Conservation (phyloP, 371 early-diverging fungal species). For the Umbelopsis sp. region DNA sequence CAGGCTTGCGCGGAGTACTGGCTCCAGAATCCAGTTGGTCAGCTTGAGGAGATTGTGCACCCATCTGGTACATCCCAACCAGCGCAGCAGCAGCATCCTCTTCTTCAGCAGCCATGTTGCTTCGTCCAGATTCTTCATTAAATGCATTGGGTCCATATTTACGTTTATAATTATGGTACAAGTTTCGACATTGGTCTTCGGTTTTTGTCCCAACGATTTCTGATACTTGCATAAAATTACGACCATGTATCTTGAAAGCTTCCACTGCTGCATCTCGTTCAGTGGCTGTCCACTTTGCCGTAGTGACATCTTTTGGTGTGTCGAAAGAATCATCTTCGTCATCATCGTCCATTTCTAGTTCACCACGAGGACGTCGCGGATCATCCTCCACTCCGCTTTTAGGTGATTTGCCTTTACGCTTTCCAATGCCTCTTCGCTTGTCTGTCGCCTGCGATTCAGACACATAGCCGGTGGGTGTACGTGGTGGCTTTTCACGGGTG, state of each 20-base stretch:
- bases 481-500: slow-evolving; percentile 21
- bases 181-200: slow-evolving; percentile 80
- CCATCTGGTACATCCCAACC: slow-evolving; percentile 55
- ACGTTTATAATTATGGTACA: slow-evolving; percentile 76
- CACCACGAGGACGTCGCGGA: slow-evolving; percentile 20
- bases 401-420: slow-evolving; percentile 10
- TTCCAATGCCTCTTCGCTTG: slow-evolving; percentile 17
- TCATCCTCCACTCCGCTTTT: slow-evolving; percentile 28
- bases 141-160: slow-evolving; percentile 68
- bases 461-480: slow-evolving; percentile 15
- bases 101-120: slow-evolving; percentile 52
- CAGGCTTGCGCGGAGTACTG: slow-evolving; percentile 3
- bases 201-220: slow-evolving; percentile 76
- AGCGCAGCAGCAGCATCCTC: slow-evolving; percentile 57
- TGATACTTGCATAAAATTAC: slow-evolving; percentile 76
- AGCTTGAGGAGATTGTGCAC: slow-evolving; percentile 24
- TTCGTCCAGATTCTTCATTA: slow-evolving; percentile 51
- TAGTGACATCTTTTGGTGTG: slow-evolving; percentile 28
- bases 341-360: slow-evolving; percentile 35
- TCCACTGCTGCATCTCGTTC: slow-evolving; percentile 77
- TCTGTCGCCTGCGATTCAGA: slow-evolving; percentile 18
- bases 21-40: slow-evolving; percentile 3
- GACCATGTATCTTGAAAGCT: slow-evolving; percentile 75
- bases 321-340: slow-evolving; percentile 34
- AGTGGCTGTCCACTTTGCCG: slow-evolving; percentile 72